Evolutionary conservation across 78 protist species (phyloP), one percentile per base, ranked within the genome.

Genomic region (Anaeramoeba flamelloides): DNA sequence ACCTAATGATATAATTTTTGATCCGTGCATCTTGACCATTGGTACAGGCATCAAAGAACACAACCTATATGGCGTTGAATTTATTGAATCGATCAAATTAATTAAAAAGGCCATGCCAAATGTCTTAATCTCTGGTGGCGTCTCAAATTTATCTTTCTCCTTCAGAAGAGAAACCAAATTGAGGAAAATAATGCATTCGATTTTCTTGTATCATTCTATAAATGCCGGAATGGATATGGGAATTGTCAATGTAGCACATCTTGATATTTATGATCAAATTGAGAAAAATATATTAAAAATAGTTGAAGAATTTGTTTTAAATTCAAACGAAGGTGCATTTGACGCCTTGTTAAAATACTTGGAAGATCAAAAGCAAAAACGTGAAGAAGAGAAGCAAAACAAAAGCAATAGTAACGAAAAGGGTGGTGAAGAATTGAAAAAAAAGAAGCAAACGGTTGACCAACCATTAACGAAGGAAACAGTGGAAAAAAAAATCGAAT

Each of bases 41-140:
- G 90, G 89, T 36, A 95, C 98, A 3, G 99, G 99, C 39, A 85
- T 93, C 1, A 95, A 84, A 39, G 98, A 97, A 90, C 98, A 96
- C 89, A 92, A 90, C 90, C 80, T 85, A 85, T 94, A 96, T 83
- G 99, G 85, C 77, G 80, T 90, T 12, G 93, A 92, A 78, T 96
- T 97, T 81, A 87, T 97, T 80, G 86, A 94, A 53, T 53, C 69
- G 17, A 17, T 53, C 34, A 53, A 17, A 53, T 53, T 17, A 53
- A 53, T 53, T 17, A 53, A 53, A 53, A 53, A 53, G 17, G 69
- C 8, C 8, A 26, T 53, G 17, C 69, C 69, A 53, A 17, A 17
- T 26, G 69, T 53, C 17, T 53, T 53, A 53, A 26, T 8, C 17
- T 53, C 83, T 30, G 99, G 99, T 65, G 99, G 99, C 38, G 91